phyloP scores from a whole-genome alignment of 1,284 basidiomycete species.

The Ceraceosorus guamensis region DNA sequence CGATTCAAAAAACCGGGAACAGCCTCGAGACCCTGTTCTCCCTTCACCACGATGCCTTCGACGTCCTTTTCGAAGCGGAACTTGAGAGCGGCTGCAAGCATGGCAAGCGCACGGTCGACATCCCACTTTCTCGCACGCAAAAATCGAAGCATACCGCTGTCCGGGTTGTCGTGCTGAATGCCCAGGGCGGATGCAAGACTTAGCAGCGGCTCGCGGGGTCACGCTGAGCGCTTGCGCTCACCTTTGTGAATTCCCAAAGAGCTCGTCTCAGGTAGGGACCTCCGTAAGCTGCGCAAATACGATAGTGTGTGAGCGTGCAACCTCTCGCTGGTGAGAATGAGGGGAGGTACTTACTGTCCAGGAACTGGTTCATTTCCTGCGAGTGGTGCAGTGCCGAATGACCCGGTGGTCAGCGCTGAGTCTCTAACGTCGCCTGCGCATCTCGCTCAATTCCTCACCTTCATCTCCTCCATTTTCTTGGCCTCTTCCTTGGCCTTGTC shows the following conservation, averaged over 20 bases:
- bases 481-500: slow-evolving; percentile 46
- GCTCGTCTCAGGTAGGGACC: slow-evolving; percentile 38
- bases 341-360: slow-evolving; percentile 20
- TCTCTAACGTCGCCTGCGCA: too few species aligned
- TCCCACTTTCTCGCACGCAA: slow-evolving; percentile 48
- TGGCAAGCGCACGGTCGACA: slow-evolving; percentile 45
- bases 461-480: slow-evolving; percentile 35
- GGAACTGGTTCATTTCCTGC: slow-evolving; percentile 33
- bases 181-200: not conserved
- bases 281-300: slow-evolving; percentile 22
- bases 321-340: not conserved
- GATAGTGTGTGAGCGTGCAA: not conserved
- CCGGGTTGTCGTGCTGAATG: slow-evolving; percentile 26
- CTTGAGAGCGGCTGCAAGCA: slow-evolving; percentile 45
- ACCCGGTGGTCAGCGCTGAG: too few species aligned
- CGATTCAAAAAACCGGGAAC: slow-evolving; percentile 46
- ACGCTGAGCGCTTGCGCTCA: too few species aligned
- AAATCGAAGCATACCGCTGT: slow-evolving; percentile 46
- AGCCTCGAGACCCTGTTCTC: slow-evolving; percentile 46
- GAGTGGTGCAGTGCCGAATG: not conserved
- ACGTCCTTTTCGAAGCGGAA: slow-evolving; percentile 48
- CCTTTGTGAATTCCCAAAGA: slow-evolving; percentile 31
- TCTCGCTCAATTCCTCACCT: not conserved
- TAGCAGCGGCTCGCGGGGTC: too few species aligned
- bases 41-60: slow-evolving; percentile 41